Percentiles rank a stretch among this genome's conserved stretches.
phyloP scores from a whole-genome alignment of 495 filamentous ascomycete genomes.

The Podospora australis region DNA sequence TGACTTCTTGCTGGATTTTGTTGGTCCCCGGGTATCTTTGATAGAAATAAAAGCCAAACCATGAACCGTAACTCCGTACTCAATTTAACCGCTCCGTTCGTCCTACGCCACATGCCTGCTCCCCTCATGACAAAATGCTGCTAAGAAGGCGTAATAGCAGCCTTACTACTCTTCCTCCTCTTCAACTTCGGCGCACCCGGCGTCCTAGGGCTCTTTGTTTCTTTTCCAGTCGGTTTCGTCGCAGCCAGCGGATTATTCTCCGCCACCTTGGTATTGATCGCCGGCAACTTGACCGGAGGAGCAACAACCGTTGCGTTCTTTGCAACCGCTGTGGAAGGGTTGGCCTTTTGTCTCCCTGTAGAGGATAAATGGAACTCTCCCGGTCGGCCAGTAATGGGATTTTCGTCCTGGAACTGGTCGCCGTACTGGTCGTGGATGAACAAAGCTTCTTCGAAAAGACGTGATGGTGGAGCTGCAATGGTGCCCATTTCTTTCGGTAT shows the following conservation, averaged over 20 bases:
- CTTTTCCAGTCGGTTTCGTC: conserved; percentile 32
- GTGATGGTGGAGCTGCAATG: too few species aligned
- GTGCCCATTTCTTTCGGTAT: too few species aligned
- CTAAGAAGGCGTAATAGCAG: conserved; percentile 23
- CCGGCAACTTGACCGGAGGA: conserved; percentile 16
- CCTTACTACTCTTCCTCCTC: conserved; percentile 57
- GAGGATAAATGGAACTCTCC: conserved; percentile 75
- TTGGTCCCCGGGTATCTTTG: too few species aligned
- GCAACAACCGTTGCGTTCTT: conserved; percentile 1
- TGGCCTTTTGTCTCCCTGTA: conserved; percentile 40
- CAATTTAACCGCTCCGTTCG: too few species aligned
- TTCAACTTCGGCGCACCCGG: conserved; percentile 42
- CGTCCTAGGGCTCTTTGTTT: conserved; percentile 48
- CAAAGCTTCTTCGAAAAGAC: conserved; percentile 62
- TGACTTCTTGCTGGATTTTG: too few species aligned
- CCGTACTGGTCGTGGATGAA: conserved; percentile 56
- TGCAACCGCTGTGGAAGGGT: conserved; percentile 15
- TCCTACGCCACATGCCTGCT: too few species aligned
- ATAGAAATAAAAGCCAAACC: too few species aligned
- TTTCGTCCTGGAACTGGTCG: conserved; percentile 88
- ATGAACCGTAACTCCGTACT: too few species aligned
- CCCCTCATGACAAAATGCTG: too few species aligned
- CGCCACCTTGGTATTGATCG: conserved; percentile 35
- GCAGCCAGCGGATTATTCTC: conserved; percentile 26
- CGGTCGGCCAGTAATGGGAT: conserved; percentile 75